phyloP scores from a whole-genome alignment of 345 rosid genomes.

The Psidium guajava region DNA sequence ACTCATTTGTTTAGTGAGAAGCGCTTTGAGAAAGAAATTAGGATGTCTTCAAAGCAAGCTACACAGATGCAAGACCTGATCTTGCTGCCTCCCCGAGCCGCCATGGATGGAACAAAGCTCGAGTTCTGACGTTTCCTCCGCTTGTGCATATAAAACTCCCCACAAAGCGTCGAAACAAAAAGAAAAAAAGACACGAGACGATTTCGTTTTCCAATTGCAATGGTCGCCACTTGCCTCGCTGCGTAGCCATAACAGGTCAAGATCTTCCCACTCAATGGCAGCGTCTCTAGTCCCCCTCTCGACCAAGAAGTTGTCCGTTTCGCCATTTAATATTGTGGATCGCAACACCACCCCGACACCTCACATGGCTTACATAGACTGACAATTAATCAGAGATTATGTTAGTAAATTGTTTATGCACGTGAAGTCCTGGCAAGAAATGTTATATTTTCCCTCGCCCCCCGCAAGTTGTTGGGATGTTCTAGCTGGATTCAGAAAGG shows the following conservation, averaged over 20 bases:
- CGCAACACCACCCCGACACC: constrained; percentile 16
- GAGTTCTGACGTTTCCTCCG: background rate
- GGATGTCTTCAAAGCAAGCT: background rate
- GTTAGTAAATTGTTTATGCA: background rate
- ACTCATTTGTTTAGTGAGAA: background rate
- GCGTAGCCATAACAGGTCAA: constrained; percentile 2
- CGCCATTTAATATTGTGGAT: constrained; percentile 19
- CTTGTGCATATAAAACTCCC: background rate
- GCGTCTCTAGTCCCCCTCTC: constrained; percentile 14
- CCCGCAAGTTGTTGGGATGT: background rate
- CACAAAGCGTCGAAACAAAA: background rate
- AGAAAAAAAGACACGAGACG: background rate
- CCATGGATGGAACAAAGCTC: background rate
- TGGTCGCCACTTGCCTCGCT: background rate
- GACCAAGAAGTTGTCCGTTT: constrained; percentile 14
- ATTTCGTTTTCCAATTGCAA: background rate
- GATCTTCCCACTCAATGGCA: background rate
- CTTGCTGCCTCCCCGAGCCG: background rate
- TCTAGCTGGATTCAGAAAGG: background rate
- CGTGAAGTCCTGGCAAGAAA: background rate
- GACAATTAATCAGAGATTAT: constrained; percentile 10
- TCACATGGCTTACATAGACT: constrained; percentile 34
- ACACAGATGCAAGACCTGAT: background rate
- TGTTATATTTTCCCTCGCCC: background rate
- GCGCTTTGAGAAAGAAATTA: background rate